A percentile compares a stretch with the other conserved stretches of the same genome.
Conservation (phyloP, 768 basidiomycete genomes). For the Russula dissimulans region DNA sequence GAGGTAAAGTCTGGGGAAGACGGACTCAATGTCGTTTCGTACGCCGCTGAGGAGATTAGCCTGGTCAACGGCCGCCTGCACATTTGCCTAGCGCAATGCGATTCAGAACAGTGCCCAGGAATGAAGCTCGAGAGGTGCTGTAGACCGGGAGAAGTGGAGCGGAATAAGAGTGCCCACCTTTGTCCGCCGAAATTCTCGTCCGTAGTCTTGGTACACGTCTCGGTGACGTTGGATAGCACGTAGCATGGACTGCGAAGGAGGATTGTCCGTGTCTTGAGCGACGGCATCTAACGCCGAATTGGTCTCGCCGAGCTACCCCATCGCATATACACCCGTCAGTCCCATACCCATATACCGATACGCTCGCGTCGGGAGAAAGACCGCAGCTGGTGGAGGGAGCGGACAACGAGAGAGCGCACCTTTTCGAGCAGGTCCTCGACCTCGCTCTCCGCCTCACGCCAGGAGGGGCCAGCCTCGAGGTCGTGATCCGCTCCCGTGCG, state of each 20-base stretch:
- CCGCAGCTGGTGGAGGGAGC: not conserved
- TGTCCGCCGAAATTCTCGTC: conserved; percentile 75
- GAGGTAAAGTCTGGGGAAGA: not conserved
- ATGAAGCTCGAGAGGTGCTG: no score
- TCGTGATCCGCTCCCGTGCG: conserved; percentile 41
- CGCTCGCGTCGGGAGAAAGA: not conserved
- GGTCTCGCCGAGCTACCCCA: conserved; percentile 67
- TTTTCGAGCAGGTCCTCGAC: conserved; percentile 80
- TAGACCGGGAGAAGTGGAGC: not conserved
- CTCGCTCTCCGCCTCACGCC: conserved; percentile 79
- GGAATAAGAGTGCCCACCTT: conserved; percentile 41
- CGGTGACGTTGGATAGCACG: conserved; percentile 85
- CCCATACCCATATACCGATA: not conserved
- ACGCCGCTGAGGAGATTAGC: conserved; percentile 85
- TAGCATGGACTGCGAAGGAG: conserved; percentile 74
- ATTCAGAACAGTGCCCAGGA: not conserved
- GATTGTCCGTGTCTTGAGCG: conserved; percentile 55
- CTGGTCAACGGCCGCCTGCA: conserved; percentile 75
- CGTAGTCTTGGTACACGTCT: conserved; percentile 84
- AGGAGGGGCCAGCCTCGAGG: conserved; percentile 53
- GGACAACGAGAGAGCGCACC: conserved; percentile 35
- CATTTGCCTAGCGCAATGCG: conserved; percentile 47
- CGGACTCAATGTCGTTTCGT: conserved; percentile 91
- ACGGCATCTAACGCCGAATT: conserved; percentile 70
- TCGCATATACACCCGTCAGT: conserved; percentile 18